Percentiles rank a stretch among this genome's conserved stretches.
phyloP scores from a whole-genome alignment of 1,139 yeast genomes.

The Blastobotrys raffinosifermentans region DNA sequence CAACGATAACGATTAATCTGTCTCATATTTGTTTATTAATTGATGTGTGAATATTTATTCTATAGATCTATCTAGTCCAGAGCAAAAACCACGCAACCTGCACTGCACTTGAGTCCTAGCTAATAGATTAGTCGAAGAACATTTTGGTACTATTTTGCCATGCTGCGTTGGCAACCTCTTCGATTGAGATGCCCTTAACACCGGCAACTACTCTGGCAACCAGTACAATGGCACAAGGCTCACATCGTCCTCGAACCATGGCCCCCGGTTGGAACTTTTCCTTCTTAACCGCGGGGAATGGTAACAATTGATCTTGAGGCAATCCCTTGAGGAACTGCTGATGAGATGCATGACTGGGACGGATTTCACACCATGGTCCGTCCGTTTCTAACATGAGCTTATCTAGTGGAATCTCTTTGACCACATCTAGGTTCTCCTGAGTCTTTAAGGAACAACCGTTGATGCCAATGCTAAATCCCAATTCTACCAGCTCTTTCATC shows the following conservation, averaged over 20 bases:
- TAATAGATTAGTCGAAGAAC: constrained; percentile 45
- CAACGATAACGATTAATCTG: constrained; percentile 1
- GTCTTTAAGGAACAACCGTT: constrained; percentile 91
- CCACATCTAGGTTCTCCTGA: constrained; percentile 65
- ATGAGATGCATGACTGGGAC: constrained; percentile 75
- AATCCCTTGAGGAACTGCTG: constrained; percentile 43
- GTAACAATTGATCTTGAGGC: constrained; percentile 46
- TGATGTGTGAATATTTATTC: constrained; percentile 5
- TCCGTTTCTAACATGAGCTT: constrained; percentile 83
- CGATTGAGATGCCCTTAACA: constrained; percentile 46
- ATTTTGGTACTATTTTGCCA: constrained; percentile 59
- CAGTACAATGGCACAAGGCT: constrained; percentile 77
- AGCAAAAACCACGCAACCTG: background rate
- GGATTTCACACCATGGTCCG: constrained; percentile 97
- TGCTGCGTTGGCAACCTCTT: constrained; percentile 52
- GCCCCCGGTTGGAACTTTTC: constrained; percentile 47
- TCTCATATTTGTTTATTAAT: constrained; percentile 15
- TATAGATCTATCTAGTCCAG: background rate
- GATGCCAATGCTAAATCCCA: constrained; percentile 70
- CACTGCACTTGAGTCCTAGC: background rate
- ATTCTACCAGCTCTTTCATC: constrained; percentile 42
- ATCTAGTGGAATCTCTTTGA: constrained; percentile 58
- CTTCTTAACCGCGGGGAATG: constrained; percentile 59
- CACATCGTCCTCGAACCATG: constrained; percentile 79
- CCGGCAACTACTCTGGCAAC: constrained; percentile 75